A percentile compares a stretch with the other conserved stretches of the same genome.
Conservation (phyloP, 768 basidiomycete species). For the Auriscalpium vulgare region DNA sequence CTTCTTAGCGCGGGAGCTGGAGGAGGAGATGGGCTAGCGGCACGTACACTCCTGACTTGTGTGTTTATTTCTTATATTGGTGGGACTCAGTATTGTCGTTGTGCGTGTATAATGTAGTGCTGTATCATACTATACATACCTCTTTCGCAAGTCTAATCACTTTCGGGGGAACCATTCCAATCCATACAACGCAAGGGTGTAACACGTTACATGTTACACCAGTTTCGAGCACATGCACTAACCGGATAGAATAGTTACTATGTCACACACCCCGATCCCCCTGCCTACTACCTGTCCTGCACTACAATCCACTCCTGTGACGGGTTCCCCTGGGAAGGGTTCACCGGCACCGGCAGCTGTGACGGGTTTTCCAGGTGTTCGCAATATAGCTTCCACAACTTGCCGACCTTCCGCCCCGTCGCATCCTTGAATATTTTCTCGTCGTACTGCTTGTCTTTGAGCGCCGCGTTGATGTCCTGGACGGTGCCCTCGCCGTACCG, state of each 20-base stretch:
- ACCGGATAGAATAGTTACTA: too few species aligned
- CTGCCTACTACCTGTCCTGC: too few species aligned
- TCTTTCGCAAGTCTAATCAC: neutral
- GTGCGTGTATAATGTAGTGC: neutral
- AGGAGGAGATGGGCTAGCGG: constrained; percentile 67
- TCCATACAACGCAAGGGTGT: neutral
- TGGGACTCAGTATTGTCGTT: neutral
- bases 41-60: neutral
- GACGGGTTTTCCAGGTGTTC: constrained; percentile 23
- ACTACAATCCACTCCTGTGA: too few species aligned
- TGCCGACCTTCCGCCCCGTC: constrained; percentile 42
- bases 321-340: too few species aligned
- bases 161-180: neutral
- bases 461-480: constrained; percentile 45
- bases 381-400: constrained; percentile 55
- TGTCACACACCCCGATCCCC: too few species aligned
- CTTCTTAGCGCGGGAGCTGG: constrained; percentile 73
- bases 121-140: neutral
- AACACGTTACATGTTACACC: too few species aligned
- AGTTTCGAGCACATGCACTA: too few species aligned
- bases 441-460: constrained; percentile 44
- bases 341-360: neutral
- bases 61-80: constrained; percentile 2
- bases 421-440: constrained; percentile 43
- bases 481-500: constrained; percentile 47